Percentiles rank a stretch among this genome's conserved stretches.
Conservation (phyloP, 129 eudicot species). For the Glebionis coronaria region DNA sequence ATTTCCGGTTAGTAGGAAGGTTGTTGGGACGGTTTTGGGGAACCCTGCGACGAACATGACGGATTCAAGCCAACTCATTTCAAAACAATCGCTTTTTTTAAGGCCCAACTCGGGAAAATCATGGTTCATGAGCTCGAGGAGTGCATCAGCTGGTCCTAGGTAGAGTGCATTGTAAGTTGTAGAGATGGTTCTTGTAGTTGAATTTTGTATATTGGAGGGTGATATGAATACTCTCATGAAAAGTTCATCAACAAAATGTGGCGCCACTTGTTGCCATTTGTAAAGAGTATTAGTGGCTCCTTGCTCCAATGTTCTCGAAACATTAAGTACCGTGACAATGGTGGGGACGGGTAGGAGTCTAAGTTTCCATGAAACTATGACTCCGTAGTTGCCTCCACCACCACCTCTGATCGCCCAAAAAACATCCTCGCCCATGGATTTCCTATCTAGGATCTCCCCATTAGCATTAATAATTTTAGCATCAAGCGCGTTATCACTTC, state of each 20-base stretch:
- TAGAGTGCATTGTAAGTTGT: constrained; percentile 37
- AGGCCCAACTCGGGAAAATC: constrained; percentile 15
- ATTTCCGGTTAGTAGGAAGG: too few species aligned
- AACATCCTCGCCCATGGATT: constrained; percentile 34
- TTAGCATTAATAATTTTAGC: constrained; percentile 19
- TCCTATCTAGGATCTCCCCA: constrained; percentile 16
- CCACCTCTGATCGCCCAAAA: constrained; percentile 34
- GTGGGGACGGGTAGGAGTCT: not conserved
- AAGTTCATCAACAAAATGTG: constrained; percentile 41
- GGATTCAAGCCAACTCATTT: constrained; percentile 57
- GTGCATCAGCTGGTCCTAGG: constrained; percentile 25
- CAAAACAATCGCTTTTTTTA: constrained; percentile 12
- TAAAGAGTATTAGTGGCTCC: constrained; percentile 6
- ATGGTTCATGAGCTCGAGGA: constrained; percentile 28
- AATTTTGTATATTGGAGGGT: too few species aligned
- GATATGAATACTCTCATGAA: constrained; percentile 2
- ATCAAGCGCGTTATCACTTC: constrained; percentile 22
- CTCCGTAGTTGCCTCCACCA: constrained; percentile 28
- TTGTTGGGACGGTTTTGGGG: not conserved
- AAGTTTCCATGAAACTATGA: constrained; percentile 8
- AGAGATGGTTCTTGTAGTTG: constrained; percentile 19
- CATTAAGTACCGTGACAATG: constrained; percentile 37
- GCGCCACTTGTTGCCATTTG: too few species aligned
- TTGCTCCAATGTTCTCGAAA: constrained; percentile 36
- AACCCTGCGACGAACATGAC: constrained; percentile 22